phyloP scores from a whole-genome alignment of 2,329 filamentous ascomycete genomes.

The Stagonosporopsis cucurbitacearum region DNA sequence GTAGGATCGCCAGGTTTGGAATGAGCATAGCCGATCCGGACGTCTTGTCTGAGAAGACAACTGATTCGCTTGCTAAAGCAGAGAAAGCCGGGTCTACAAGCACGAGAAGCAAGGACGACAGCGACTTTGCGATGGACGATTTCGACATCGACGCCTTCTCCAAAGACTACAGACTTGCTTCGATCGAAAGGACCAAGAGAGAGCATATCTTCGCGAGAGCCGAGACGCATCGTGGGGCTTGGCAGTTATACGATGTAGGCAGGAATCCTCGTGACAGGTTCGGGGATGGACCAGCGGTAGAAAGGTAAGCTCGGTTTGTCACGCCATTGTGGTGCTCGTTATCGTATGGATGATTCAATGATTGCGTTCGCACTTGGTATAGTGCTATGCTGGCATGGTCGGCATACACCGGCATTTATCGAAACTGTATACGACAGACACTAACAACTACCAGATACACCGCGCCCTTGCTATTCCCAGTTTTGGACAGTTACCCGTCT shows the following conservation, averaged over 20 bases:
- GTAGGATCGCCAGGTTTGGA: conserved; percentile 76
- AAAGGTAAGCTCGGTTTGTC: conserved; percentile 39
- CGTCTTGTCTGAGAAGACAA: conserved; percentile 34
- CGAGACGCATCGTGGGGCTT: conserved; percentile 49
- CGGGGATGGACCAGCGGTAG: conserved; percentile 42
- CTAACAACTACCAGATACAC: conserved; percentile 54
- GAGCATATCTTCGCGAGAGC: conserved; percentile 52
- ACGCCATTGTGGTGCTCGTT: not conserved
- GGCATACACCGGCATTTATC: conserved; percentile 10
- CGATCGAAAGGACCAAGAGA: conserved; percentile 25
- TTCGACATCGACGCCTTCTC: conserved; percentile 47
- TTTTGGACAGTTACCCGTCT: conserved; percentile 82
- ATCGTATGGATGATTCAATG: not conserved
- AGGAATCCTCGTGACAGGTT: conserved; percentile 46
- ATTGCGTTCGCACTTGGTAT: not conserved
- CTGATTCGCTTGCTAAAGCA: conserved; percentile 24
- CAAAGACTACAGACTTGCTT: conserved; percentile 36
- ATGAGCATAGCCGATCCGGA: conserved; percentile 64
- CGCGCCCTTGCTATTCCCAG: conserved; percentile 69
- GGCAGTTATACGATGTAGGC: conserved; percentile 40
- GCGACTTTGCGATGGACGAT: conserved; percentile 25
- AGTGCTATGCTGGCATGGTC: conserved; percentile 6
- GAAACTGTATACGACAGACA: conserved; percentile 7
- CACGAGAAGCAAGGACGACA: conserved; percentile 27
- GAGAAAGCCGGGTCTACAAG: conserved; percentile 38